Percentiles rank a stretch among this genome's conserved stretches.
These are phyloP conservation scores for Ascochyta fabae DNA, from an alignment of 2,329 filamentous ascomycete species.

Conservation along the genomic window DNA sequence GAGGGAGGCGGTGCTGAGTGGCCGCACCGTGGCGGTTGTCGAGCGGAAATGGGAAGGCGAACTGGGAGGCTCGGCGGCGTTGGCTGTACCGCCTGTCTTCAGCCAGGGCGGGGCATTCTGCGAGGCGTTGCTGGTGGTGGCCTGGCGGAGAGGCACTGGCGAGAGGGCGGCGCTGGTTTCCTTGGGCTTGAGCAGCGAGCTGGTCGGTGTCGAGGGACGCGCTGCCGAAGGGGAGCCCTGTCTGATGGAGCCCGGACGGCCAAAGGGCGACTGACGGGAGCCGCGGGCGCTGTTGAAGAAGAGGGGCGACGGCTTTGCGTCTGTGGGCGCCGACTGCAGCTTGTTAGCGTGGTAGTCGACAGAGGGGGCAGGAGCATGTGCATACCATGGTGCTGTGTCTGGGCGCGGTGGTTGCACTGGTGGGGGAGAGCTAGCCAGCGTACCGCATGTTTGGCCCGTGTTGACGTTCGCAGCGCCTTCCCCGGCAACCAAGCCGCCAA, in stretches of 20 bases:
- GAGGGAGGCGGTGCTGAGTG: conserved; percentile 41
- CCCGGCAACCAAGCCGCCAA: conserved; percentile 7
- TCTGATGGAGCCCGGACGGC: conserved; percentile 51
- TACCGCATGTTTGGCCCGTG: conserved; percentile 23
- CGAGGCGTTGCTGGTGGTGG: conserved; percentile 44
- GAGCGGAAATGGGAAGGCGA: conserved; percentile 38
- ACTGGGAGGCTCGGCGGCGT: conserved; percentile 35
- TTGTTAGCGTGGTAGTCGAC: conserved; percentile 10
- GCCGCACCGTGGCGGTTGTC: conserved; percentile 30
- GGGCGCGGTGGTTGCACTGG: neutral
- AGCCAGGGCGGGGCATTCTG: conserved; percentile 46
- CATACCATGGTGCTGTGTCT: conserved; percentile 22
- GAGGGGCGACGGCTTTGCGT: conserved; percentile 52
- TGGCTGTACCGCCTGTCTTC: conserved; percentile 39
- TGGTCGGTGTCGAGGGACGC: conserved; percentile 48
- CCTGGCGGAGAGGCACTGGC: conserved; percentile 38
- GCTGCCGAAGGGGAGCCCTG: conserved; percentile 50
- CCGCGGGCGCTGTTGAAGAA: conserved; percentile 53
- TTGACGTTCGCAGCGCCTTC: conserved; percentile 6
- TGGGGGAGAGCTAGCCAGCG: neutral
- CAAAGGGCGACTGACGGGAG: conserved; percentile 50
- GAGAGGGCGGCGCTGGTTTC: conserved; percentile 36
- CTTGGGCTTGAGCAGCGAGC: conserved; percentile 50
- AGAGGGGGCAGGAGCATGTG: neutral
- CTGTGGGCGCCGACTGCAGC: conserved; percentile 43